Evolutionary conservation across 345 rosid genomes (phyloP).

Genomic region (Microthlaspi erraticum): DNA sequence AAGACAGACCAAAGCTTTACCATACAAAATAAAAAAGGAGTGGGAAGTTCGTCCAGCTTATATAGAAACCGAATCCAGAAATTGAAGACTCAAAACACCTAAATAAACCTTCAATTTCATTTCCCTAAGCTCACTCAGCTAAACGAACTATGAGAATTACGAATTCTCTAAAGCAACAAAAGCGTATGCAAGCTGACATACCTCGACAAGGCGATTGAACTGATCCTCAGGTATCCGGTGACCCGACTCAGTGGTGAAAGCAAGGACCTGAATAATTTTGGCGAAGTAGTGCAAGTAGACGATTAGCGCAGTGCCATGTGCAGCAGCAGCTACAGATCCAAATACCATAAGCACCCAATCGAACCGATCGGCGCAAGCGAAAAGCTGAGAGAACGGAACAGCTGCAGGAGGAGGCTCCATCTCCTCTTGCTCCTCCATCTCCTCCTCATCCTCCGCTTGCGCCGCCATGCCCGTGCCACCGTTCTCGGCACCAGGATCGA

Average conservation of each 20-base stretch:
- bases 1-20: slow-evolving; percentile 4
- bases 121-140: slow-evolving; percentile 19
- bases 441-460: slow-evolving; percentile 78
- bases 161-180: slow-evolving; percentile 1
- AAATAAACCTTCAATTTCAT: slow-evolving; percentile 23
- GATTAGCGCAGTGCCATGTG: slow-evolving; percentile 94
- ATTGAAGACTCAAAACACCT: neutral
- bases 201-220: slow-evolving; percentile 72
- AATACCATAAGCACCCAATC: slow-evolving; percentile 93
- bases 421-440: slow-evolving; percentile 84
- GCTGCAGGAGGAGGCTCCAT: slow-evolving; percentile 97
- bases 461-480: slow-evolving; percentile 60
- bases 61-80: slow-evolving; percentile 20
- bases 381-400: slow-evolving; percentile 85
- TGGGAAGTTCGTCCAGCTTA: neutral
- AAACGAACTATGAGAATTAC: neutral
- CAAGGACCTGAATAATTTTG: slow-evolving; percentile 72
- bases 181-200: slow-evolving; percentile 42
- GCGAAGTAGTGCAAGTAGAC: slow-evolving; percentile 97
- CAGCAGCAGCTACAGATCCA: slow-evolving; percentile 96
- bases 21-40: neutral
- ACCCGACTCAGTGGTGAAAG: slow-evolving; percentile 8
- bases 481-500: slow-evolving; percentile 73
- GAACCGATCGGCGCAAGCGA: slow-evolving; percentile 83
- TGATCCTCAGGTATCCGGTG: slow-evolving; percentile 39